These are phyloP conservation scores for Cetradonia linearis DNA, from an alignment of 495 filamentous ascomycete genomes.

Conservation along the genomic window DNA sequence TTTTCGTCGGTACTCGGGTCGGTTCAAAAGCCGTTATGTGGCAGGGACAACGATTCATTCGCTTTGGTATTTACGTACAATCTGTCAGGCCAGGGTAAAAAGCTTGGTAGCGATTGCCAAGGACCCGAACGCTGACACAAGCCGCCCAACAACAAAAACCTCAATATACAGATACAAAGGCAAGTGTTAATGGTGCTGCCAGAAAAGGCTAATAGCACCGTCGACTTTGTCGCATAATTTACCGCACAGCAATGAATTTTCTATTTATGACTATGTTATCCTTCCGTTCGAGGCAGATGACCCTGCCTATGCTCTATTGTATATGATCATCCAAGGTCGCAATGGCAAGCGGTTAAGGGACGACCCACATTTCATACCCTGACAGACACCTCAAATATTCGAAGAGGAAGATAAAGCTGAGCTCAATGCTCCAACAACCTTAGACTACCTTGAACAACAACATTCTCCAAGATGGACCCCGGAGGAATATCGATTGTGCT, in stretches of 20 bases:
- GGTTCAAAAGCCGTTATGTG: not conserved
- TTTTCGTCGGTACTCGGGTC: not conserved
- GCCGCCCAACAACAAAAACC: not conserved
- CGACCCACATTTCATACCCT: not conserved
- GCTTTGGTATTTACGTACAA: not conserved
- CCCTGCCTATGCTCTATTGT: not conserved
- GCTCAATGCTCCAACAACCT: slow-evolving; percentile 83
- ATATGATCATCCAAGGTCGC: not conserved
- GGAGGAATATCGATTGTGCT: slow-evolving; percentile 97
- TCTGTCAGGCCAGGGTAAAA: not conserved
- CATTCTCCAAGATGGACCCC: slow-evolving; percentile 94
- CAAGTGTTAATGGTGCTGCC: too few species aligned
- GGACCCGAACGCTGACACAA: not conserved
- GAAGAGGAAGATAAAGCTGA: not conserved
- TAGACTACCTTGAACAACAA: slow-evolving; percentile 96
- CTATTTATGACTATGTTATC: slow-evolving; percentile 4
- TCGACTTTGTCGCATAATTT: too few species aligned
- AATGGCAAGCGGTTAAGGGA: not conserved
- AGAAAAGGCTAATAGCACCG: too few species aligned
- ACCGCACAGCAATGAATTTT: not conserved
- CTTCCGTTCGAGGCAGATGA: not conserved
- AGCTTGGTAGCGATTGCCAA: slow-evolving; percentile 7
- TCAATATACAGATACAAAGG: too few species aligned
- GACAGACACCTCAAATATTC: not conserved
- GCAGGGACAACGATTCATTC: not conserved